phyloP scores from a whole-genome alignment of 192 early-diverging fungal species.

The Gryganskiella cystojenkinii region DNA sequence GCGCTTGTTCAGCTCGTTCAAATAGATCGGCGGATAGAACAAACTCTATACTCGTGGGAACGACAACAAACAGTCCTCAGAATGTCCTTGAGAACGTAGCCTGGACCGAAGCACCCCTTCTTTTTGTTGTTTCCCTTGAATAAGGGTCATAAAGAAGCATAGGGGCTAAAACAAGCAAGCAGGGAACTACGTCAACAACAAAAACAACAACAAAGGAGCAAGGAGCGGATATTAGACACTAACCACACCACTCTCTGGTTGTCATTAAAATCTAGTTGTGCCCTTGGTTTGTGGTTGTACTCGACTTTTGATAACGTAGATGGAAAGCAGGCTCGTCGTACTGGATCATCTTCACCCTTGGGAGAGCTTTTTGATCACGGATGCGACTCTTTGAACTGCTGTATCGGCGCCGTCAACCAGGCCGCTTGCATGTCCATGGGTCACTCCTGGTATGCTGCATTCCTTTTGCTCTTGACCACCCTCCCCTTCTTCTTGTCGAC shows the following conservation, averaged over 20 bases:
- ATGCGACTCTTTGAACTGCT: conserved; percentile 88
- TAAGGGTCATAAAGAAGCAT: too few relatives aligned
- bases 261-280: conserved; percentile 67
- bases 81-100: too few relatives aligned
- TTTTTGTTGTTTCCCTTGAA: not conserved
- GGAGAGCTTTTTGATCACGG: conserved; percentile 91
- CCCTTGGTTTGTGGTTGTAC: conserved; percentile 86
- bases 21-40: too few relatives aligned
- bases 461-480: conserved; percentile 73
- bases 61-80: too few relatives aligned
- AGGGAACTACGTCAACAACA: not conserved
- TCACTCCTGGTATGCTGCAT: conserved; percentile 69
- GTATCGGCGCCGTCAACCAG: conserved; percentile 78
- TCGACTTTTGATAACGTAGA: conserved; percentile 93
- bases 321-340: conserved; percentile 86
- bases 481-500: conserved; percentile 87
- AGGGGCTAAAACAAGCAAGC: not conserved
- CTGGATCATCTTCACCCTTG: conserved; percentile 79
- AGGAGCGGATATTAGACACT: not conserved
- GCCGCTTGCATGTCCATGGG: conserved; percentile 80
- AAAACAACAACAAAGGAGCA: not conserved
- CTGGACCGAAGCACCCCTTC: not conserved
- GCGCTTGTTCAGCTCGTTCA: too few relatives aligned
- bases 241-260: conserved; percentile 6
- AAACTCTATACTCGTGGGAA: too few relatives aligned